Evolutionary conservation across 139 green algal species (phyloP).

Genomic region (Chlamydomonas incerta): DNA sequence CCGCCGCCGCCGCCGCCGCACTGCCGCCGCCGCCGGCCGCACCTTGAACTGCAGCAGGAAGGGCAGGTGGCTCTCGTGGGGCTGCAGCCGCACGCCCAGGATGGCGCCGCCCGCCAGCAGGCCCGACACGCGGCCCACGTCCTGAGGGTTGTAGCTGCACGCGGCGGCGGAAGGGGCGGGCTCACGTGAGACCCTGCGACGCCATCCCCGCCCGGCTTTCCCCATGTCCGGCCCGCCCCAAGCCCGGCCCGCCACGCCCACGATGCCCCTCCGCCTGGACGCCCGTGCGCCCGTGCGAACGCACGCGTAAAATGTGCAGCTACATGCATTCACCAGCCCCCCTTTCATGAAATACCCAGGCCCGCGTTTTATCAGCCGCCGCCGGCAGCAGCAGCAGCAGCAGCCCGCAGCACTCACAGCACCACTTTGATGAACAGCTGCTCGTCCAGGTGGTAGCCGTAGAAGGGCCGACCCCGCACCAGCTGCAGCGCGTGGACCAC

Average conservation of each 20-base stretch:
- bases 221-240: too few species aligned
- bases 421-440: conserved; percentile 90
- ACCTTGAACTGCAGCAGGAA: conserved; percentile 96
- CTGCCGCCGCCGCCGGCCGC: neutral
- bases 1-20: too few species aligned
- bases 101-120: conserved; percentile 83
- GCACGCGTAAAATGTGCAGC: too few species aligned
- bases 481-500: conserved; percentile 78
- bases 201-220: too few species aligned
- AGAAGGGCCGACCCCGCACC: conserved; percentile 85
- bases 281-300: too few species aligned
- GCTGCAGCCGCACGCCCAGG: conserved; percentile 81
- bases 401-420: conserved; percentile 62
- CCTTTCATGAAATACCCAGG: too few species aligned
- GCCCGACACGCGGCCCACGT: conserved; percentile 70
- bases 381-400: too few species aligned
- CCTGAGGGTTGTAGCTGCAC: conserved; percentile 78
- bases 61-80: conserved; percentile 93
- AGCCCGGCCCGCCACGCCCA: too few species aligned
- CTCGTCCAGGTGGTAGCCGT: conserved; percentile 90
- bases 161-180: neutral
- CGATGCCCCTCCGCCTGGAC: too few species aligned
- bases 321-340: too few species aligned
- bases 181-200: too few species aligned
- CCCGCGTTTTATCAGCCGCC: too few species aligned